phyloP scores from a whole-genome alignment of 1,139 yeast species.

The Magnusiomyces fungicola region DNA sequence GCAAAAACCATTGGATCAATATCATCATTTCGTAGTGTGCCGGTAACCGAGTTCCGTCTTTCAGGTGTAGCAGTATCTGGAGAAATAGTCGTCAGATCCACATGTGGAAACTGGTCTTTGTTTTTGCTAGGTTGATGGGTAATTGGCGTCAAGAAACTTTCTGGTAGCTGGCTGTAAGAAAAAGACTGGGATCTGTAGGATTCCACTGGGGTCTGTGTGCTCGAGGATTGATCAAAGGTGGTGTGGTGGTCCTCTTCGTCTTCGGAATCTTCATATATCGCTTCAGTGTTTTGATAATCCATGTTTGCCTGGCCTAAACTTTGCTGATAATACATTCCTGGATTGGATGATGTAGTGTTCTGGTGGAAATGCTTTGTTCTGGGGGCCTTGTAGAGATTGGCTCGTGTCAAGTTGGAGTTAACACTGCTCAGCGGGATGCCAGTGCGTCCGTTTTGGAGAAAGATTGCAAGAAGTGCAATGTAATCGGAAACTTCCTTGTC shows the following conservation, averaged over 20 bases:
- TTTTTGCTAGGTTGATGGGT: too few relatives aligned
- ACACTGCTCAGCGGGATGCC: not conserved
- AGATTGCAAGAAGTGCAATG: not conserved
- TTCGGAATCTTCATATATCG: not conserved
- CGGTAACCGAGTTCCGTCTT: too few relatives aligned
- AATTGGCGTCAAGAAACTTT: too few relatives aligned
- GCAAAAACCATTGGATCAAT: too few relatives aligned
- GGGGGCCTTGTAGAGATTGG: conserved; percentile 4
- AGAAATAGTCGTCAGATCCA: too few relatives aligned
- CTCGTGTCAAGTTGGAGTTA: not conserved
- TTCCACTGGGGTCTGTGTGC: too few relatives aligned
- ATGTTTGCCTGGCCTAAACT: not conserved
- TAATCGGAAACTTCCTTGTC: conserved; percentile 1
- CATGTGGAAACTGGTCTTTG: too few relatives aligned
- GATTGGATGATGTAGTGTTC: not conserved
- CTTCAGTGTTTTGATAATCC: not conserved
- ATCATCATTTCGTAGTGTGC: too few relatives aligned
- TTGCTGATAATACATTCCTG: not conserved
- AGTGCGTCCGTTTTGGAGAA: conserved; percentile 3
- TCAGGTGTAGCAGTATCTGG: too few relatives aligned
- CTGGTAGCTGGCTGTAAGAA: too few relatives aligned
- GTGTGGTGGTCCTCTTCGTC: not conserved
- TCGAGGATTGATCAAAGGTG: too few relatives aligned
- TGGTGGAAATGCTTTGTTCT: conserved; percentile 3
- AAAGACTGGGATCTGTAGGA: too few relatives aligned